Percentiles rank a stretch among this genome's conserved stretches.
Conservation (phyloP, 352 stramenopile species). For the Globisporangium abappressorium region DNA sequence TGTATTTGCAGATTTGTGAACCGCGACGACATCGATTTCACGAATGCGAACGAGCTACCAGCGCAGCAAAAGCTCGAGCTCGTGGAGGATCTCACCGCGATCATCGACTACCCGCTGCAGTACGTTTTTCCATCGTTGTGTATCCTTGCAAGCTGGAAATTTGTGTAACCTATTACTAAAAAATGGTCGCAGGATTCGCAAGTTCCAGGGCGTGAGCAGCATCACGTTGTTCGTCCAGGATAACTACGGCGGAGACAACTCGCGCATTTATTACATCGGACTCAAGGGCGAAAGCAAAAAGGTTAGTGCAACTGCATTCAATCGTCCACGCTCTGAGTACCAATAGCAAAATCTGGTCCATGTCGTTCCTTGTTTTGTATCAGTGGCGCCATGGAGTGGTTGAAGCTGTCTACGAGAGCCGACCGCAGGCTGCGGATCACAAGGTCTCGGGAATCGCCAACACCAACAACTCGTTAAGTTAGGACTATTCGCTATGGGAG, state of each 20-base stretch:
- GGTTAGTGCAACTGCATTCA: constrained; percentile 23
- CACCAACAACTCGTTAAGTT: constrained; percentile 53
- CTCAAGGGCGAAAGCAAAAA: constrained; percentile 87
- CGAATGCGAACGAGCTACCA: constrained; percentile 72
- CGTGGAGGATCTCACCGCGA: constrained; percentile 58
- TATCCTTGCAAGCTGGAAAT: background rate
- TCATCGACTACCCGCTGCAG: constrained; percentile 81
- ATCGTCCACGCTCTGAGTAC: background rate
- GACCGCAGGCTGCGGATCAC: constrained; percentile 71
- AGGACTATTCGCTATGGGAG: constrained; percentile 1
- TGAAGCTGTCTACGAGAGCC: constrained; percentile 82
- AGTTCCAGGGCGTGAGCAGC: constrained; percentile 84
- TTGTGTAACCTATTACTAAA: background rate
- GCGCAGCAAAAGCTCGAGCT: constrained; percentile 76
- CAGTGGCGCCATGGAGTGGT: constrained; percentile 84
- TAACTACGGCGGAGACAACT: constrained; percentile 70
- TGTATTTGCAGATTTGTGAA: constrained; percentile 54
- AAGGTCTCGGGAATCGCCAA: constrained; percentile 58
- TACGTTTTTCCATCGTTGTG: constrained; percentile 20
- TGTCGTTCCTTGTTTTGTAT: constrained; percentile 14
- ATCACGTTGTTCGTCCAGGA: constrained; percentile 79
- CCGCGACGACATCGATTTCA: constrained; percentile 86
- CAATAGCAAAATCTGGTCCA: background rate
- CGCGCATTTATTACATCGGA: constrained; percentile 84
- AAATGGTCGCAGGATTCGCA: constrained; percentile 50